These are phyloP conservation scores for Pelargonium cotyledonis DNA, from an alignment of 441 rosid genomes.

Conservation along the genomic window DNA sequence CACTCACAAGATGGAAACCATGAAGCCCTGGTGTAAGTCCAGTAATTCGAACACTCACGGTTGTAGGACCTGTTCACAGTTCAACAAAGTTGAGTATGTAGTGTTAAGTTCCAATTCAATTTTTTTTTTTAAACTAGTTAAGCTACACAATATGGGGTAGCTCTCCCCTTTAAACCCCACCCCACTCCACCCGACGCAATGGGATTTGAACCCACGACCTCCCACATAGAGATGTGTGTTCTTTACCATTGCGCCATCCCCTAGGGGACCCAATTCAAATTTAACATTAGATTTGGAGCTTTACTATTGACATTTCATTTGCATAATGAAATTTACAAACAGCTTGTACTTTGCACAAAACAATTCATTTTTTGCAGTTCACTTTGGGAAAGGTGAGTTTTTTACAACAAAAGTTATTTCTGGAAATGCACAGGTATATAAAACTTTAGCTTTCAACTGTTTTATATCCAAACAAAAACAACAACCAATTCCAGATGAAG, in stretches of 20 bases:
- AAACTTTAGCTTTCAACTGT: not conserved
- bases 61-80: slow-evolving; percentile 58
- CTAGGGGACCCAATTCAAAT: no score
- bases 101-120: no score
- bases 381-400: not conserved
- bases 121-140: no score
- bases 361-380: not conserved
- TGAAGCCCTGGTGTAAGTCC: slow-evolving; percentile 88
- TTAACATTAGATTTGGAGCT: not conserved
- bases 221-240: no score
- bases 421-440: not conserved
- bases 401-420: not conserved
- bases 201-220: no score
- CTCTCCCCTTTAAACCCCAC: no score
- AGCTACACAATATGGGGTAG: no score
- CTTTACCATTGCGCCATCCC: no score
- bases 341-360: not conserved
- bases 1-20: slow-evolving; percentile 78
- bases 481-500: not conserved
- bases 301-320: not conserved
- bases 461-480: not conserved
- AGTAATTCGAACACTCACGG: slow-evolving; percentile 67
- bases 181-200: no score
- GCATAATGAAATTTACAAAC: not conserved
- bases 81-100: slow-evolving; percentile 13